Base-by-base conservation (phyloP, 2,329 filamentous ascomycete genomes). In the Leptographium flavum region DNA sequence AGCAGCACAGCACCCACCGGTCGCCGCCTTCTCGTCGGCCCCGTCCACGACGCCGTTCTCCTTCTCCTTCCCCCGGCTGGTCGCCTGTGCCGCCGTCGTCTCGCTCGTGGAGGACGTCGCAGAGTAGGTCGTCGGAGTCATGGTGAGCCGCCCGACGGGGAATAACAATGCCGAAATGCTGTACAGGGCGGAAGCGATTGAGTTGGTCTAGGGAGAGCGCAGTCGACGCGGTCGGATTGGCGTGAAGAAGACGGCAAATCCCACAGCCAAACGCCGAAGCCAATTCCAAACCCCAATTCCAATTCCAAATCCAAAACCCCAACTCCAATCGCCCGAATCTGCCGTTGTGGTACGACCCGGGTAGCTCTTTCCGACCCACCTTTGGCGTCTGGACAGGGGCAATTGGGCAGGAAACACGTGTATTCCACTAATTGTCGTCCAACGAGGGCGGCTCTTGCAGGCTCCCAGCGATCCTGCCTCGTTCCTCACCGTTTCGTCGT, bases 261-360 rank as follows among this genome's bases (percentile, higher is more conserved):
- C n/a, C n/a, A n/a, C n/a, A n/a, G n/a, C n/a, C n/a, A n/a, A n/a
- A n/a, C n/a, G n/a, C n/a, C n/a, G n/a, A n/a, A n/a, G n/a, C n/a
- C n/a, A n/a, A n/a, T n/a, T n/a, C n/a, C n/a, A n/a, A n/a, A n/a
- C n/a, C n/a, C n/a, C n/a, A n/a, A n/a, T n/a, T n/a, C 28, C 22
- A 32, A 41, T 41, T 22, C 28, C 39, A 28, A 22, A 22, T 17
- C 28, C 31, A 30, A 14, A 39, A 25, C 28, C 19, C n/a, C n/a
- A n/a, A n/a, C n/a, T n/a, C n/a, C n/a, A n/a, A n/a, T 36, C 11
- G 23, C 14, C 39, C 27, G 21, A 41, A 32, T 41, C 39, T 22
- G 39, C 10, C 21, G 40, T 42, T 42, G 41, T 43, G 32, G 32
- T 43, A 36, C 32, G 47, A 50, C 36, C 33, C 49, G 49, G 49